Percentiles rank a stretch among this genome's conserved stretches.
phyloP scores from a whole-genome alignment of 495 filamentous ascomycete genomes.

The Apiosordaria backusii region DNA sequence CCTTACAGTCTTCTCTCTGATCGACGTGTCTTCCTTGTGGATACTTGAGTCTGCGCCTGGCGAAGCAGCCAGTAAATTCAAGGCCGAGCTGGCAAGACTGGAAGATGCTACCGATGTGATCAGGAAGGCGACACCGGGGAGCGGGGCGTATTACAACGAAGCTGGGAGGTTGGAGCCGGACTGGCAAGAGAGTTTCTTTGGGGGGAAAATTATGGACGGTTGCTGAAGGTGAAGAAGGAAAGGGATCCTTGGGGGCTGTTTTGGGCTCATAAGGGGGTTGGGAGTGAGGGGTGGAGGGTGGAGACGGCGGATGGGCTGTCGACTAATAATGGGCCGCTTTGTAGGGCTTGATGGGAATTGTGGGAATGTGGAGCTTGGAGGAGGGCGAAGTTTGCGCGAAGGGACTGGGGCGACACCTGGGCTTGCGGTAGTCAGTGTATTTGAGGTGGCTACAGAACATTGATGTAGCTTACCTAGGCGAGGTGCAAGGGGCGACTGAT shows the following conservation, averaged over 20 bases:
- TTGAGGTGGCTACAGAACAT: background rate
- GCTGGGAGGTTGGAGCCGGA: constrained; percentile 53
- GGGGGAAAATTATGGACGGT: constrained; percentile 45
- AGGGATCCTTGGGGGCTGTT: constrained; percentile 53
- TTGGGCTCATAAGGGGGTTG: constrained; percentile 51
- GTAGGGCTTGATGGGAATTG: constrained; percentile 12
- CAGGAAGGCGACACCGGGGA: constrained; percentile 27
- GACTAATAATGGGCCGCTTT: constrained; percentile 34
- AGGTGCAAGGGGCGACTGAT: background rate
- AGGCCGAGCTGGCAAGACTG: constrained; percentile 6
- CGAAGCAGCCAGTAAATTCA: background rate
- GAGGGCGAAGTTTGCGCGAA: background rate
- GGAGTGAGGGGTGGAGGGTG: constrained; percentile 48
- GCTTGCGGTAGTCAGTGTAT: background rate
- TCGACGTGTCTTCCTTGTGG: background rate
- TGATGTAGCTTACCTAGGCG: background rate
- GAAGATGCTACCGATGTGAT: constrained; percentile 13
- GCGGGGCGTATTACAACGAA: constrained; percentile 48
- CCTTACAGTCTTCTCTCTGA: background rate
- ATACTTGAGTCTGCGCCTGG: background rate
- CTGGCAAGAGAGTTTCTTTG: constrained; percentile 59
- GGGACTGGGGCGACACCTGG: background rate
- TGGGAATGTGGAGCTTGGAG: background rate
- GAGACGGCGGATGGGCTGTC: constrained; percentile 16
- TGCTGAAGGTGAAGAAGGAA: constrained; percentile 48